Conservation (phyloP, 1,139 yeast species). For the Lizanozyma gosingica region DNA sequence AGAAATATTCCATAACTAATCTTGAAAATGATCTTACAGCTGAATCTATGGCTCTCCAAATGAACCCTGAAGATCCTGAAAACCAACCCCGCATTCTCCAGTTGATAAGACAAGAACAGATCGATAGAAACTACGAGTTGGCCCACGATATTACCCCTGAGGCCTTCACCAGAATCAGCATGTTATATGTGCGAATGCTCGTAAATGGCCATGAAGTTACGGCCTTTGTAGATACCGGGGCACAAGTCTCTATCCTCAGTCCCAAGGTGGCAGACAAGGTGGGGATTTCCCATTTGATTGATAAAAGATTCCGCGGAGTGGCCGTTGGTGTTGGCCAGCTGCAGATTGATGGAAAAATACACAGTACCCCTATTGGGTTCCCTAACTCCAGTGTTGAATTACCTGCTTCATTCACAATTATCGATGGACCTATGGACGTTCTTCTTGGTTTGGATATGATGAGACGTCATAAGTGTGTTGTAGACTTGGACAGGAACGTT, state of each 20-base stretch:
- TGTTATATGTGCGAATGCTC: slow-evolving; percentile 72
- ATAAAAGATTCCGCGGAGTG: slow-evolving; percentile 67
- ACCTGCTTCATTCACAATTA: slow-evolving; percentile 67
- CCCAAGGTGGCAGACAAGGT: slow-evolving; percentile 68
- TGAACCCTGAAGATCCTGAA: slow-evolving; percentile 69
- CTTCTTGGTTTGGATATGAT: slow-evolving; percentile 69
- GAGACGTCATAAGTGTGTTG: slow-evolving; percentile 74
- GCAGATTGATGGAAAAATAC: slow-evolving; percentile 73
- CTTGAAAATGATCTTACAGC: not conserved
- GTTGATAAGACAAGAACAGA: slow-evolving; percentile 59
- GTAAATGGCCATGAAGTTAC: slow-evolving; percentile 76
- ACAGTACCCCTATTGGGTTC: slow-evolving; percentile 79
- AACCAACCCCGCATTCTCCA: slow-evolving; percentile 63
- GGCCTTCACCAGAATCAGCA: slow-evolving; percentile 69
- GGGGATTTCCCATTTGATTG: slow-evolving; percentile 68
- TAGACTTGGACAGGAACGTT: slow-evolving; percentile 64
- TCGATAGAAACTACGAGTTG: slow-evolving; percentile 66
- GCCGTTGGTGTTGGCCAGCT: slow-evolving; percentile 90
- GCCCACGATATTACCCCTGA: slow-evolving; percentile 91
- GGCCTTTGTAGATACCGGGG: slow-evolving; percentile 96
- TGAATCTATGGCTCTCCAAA: slow-evolving; percentile 10
- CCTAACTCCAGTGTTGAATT: slow-evolving; percentile 69
- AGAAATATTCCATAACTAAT: not conserved
- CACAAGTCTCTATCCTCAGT: slow-evolving; percentile 77
- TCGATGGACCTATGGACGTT: slow-evolving; percentile 20